phyloP scores from a whole-genome alignment of 345 rosid genomes.

The Orychophragmus violaceus region DNA sequence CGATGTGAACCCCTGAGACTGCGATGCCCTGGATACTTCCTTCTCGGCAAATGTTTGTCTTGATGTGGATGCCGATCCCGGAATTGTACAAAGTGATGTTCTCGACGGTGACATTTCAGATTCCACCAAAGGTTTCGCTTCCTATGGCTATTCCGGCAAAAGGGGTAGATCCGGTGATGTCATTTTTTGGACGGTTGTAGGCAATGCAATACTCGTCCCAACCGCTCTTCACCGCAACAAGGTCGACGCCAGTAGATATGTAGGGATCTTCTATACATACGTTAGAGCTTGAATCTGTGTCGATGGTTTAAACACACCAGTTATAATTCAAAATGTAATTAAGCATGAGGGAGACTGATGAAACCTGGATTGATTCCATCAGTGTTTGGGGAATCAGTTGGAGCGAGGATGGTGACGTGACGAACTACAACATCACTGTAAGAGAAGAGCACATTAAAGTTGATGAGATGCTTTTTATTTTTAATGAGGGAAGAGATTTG shows the following conservation, averaged over 20 bases:
- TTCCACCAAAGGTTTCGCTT: slow-evolving; percentile 80
- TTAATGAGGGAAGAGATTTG: neutral
- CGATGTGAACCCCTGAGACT: slow-evolving; percentile 45
- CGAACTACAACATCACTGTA: slow-evolving; percentile 64
- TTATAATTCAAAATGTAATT: neutral
- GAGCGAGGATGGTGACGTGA: slow-evolving; percentile 76
- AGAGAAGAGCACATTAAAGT: neutral
- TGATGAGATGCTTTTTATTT: neutral
- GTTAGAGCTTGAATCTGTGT: slow-evolving; percentile 73
- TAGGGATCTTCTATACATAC: slow-evolving; percentile 85
- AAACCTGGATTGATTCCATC: slow-evolving; percentile 90
- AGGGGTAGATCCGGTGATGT: slow-evolving; percentile 73
- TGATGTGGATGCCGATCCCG: slow-evolving; percentile 61
- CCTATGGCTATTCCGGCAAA: slow-evolving; percentile 78
- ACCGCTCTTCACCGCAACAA: slow-evolving; percentile 79
- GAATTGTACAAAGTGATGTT: slow-evolving; percentile 53
- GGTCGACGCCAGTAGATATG: slow-evolving; percentile 80
- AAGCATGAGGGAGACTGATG: neutral
- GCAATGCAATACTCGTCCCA: too few species aligned
- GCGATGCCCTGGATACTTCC: slow-evolving; percentile 59
- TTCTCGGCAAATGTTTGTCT: too few species aligned
- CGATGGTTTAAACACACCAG: neutral
- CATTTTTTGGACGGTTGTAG: slow-evolving; percentile 60
- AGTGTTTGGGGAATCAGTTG: slow-evolving; percentile 73
- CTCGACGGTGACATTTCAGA: slow-evolving; percentile 59